A percentile compares a stretch with the other conserved stretches of the same genome.
Conservation (phyloP, 352 stramenopile species). For the Phytophthora colocasiae region DNA sequence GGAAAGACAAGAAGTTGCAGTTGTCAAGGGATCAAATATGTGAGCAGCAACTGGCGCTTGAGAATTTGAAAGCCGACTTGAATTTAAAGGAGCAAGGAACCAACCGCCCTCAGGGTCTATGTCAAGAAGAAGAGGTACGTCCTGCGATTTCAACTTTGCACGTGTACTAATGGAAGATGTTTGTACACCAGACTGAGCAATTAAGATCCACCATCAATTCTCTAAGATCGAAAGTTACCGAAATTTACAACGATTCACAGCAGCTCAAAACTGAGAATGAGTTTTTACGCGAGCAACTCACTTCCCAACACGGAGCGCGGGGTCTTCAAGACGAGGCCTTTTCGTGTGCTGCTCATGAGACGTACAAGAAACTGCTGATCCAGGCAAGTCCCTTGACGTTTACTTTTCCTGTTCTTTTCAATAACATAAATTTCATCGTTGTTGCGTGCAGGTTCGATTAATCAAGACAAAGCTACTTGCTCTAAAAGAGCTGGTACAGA, state of each 20-base stretch:
- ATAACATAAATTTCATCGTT: not conserved
- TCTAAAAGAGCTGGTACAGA: conserved; percentile 40
- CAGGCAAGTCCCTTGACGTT: conserved; percentile 16
- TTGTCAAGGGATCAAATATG: conserved; percentile 58
- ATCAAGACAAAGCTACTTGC: conserved; percentile 35
- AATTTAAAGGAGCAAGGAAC: conserved; percentile 25
- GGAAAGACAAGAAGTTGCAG: conserved; percentile 54
- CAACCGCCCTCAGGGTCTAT: conserved; percentile 7
- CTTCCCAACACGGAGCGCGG: conserved; percentile 6
- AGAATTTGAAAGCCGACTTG: conserved; percentile 65
- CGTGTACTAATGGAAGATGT: not conserved
- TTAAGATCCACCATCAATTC: conserved; percentile 28
- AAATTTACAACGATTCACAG: conserved; percentile 17
- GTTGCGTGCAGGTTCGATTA: conserved; percentile 29
- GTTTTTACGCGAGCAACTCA: conserved; percentile 24
- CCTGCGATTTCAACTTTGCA: not conserved
- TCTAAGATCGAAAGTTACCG: conserved; percentile 17
- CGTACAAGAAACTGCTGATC: conserved; percentile 24
- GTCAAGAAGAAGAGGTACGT: conserved; percentile 51
- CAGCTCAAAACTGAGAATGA: conserved; percentile 27
- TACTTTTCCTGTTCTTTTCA: no score
- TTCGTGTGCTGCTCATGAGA: conserved; percentile 22
- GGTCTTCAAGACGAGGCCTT: not conserved
- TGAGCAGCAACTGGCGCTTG: conserved; percentile 62
- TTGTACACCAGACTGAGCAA: conserved; percentile 28